These are phyloP conservation scores for Aphanomyces invadans DNA, from an alignment of 352 stramenopile genomes.

Conservation along the genomic window DNA sequence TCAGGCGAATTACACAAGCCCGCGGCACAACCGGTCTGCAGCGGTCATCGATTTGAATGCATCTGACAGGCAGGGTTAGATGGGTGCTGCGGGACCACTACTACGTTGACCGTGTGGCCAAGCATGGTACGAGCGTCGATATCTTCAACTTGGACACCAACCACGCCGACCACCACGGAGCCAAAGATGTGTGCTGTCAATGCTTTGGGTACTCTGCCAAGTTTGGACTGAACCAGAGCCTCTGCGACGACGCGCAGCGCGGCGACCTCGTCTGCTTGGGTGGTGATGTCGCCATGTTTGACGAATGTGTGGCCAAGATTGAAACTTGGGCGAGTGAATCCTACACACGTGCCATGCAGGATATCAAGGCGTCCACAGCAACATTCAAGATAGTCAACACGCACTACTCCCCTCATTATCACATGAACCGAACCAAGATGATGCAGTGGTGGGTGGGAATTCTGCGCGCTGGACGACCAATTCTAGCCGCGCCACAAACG, in stretches of 20 bases:
- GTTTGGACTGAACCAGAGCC: neutral
- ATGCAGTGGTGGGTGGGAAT: slow-evolving; percentile 37
- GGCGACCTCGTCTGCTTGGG: slow-evolving; percentile 32
- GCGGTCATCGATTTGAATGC: neutral
- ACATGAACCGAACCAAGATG: slow-evolving; percentile 35
- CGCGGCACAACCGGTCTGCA: slow-evolving; percentile 47
- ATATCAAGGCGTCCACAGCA: slow-evolving; percentile 32
- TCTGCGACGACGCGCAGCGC: slow-evolving; percentile 31
- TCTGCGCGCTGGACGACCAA: too few relatives aligned
- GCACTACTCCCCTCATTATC: slow-evolving; percentile 36
- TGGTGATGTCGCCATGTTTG: slow-evolving; percentile 33
- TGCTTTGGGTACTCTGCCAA: slow-evolving; percentile 58
- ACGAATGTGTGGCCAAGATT: slow-evolving; percentile 34
- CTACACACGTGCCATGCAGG: slow-evolving; percentile 25
- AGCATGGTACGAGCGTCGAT: slow-evolving; percentile 60
- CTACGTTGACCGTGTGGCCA: slow-evolving; percentile 55
- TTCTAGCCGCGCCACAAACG: too few relatives aligned
- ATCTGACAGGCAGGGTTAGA: neutral
- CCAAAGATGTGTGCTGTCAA: slow-evolving; percentile 64
- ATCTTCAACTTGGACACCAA: slow-evolving; percentile 85
- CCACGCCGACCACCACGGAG: slow-evolving; percentile 47
- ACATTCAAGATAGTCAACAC: slow-evolving; percentile 46
- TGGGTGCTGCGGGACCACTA: slow-evolving; percentile 81
- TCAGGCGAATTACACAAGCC: slow-evolving; percentile 71
- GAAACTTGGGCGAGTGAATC: slow-evolving; percentile 36